Base-by-base conservation (phyloP, 2,329 filamentous ascomycete genomes). In the Cladosporium halotolerans region DNA sequence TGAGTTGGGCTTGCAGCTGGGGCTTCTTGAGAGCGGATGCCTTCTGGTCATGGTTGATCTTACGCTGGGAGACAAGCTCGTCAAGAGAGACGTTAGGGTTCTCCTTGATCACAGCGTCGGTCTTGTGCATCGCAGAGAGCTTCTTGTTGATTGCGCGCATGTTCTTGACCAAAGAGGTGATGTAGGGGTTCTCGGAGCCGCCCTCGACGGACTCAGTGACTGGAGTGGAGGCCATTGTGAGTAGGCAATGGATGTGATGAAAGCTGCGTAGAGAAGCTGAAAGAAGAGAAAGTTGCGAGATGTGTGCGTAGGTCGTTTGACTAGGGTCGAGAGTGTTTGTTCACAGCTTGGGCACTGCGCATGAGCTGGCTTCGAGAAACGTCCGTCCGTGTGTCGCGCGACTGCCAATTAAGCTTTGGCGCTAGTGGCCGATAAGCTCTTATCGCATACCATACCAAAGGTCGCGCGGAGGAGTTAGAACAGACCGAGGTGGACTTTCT, bases 101-200 rank as follows among this genome's bases (percentile, higher is more conserved):
- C 68, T 88, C 83, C 58, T 77, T 78, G 60, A 90, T 75, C 61
- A 91, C 75, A 46, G 76, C 65, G 62, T 90, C 85, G 66, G 86
- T 85, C 74, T 88, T 90, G 63, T 82, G 79, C 60, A 84, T 84
- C 68, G 85, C 84, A 67, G 79, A 76, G 85, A 97, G 84, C 76
- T 96, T 96, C 81, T 96, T 97, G 77, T 84, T 87, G 66, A 93
- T 76, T 72, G 93, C 95, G 67, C 92, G 90, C 64, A 96, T 88
- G 72, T 83, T 89, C 91, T 95, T 96, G 68, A 92, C 84, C 46
- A 97, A 79, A 70, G 97, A 92, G 68, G 84, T 89, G 68, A 96
- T 80, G 73, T 92, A 90, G 38, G 84, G 77, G 65, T 82, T 90
- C 69, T 96, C 91, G 57, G 75, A 76, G 58, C 70, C 66, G 56